phyloP scores from a whole-genome alignment of 1,284 basidiomycete genomes.

The Xerocomus alliaceus region DNA sequence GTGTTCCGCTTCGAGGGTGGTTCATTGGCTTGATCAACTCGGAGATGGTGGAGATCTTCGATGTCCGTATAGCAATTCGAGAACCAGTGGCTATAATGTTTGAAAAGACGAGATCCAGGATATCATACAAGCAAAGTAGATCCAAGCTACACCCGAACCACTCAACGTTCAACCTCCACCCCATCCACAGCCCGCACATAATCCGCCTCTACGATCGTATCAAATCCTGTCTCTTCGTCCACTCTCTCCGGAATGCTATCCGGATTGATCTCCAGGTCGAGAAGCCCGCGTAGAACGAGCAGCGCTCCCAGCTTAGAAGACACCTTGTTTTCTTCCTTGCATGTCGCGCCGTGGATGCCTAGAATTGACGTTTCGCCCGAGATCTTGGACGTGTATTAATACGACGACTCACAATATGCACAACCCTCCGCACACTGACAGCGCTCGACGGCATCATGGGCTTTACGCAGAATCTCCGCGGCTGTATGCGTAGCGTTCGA shows the following conservation, averaged over 20 bases:
- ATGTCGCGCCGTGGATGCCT: slow-evolving; percentile 70
- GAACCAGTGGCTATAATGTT: no score
- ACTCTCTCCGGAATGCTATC: slow-evolving; percentile 49
- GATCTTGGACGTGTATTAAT: not conserved
- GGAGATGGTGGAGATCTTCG: not conserved
- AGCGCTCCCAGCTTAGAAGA: slow-evolving; percentile 76
- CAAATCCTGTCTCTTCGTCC: slow-evolving; percentile 36
- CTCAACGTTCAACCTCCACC: slow-evolving; percentile 54
- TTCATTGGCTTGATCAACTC: slow-evolving; percentile 9
- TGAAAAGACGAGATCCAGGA: no score
- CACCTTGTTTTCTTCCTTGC: slow-evolving; percentile 72
- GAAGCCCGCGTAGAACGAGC: slow-evolving; percentile 67
- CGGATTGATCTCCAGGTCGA: slow-evolving; percentile 60
- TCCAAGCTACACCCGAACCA: not conserved
- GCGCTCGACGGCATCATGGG: slow-evolving; percentile 65
- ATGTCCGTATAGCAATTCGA: no score
- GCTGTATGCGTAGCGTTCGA: not conserved
- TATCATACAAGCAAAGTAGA: no score
- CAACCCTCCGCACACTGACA: slow-evolving; percentile 82
- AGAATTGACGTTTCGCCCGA: not conserved
- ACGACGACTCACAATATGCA: slow-evolving; percentile 62
- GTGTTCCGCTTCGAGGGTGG: slow-evolving; percentile 74
- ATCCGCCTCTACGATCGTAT: slow-evolving; percentile 64
- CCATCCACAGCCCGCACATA: slow-evolving; percentile 55
- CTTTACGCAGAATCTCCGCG: slow-evolving; percentile 63